These are phyloP conservation scores for Lepidium campestre DNA, from an alignment of 441 rosid genomes.

Conservation along the genomic window DNA sequence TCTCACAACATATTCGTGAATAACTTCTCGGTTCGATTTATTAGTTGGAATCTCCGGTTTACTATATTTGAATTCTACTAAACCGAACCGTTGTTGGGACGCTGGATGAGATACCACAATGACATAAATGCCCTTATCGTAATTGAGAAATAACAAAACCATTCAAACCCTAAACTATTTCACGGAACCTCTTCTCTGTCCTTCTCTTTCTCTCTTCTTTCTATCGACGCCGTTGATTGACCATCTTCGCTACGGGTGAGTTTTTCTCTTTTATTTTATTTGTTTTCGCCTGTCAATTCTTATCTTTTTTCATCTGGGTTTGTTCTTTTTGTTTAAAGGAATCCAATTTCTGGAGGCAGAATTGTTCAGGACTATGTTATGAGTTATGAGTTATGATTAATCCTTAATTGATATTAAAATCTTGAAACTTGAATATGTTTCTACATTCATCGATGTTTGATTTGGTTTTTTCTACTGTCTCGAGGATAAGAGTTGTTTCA, in stretches of 20 bases:
- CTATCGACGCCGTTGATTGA: constrained; percentile 12
- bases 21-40: not conserved
- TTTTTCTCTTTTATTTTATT: not conserved
- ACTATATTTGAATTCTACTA: not conserved
- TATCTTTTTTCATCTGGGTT: not conserved
- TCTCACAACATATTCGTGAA: constrained; percentile 16
- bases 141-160: constrained; percentile 4
- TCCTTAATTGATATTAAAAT: not conserved
- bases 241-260: constrained; percentile 15
- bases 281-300: not conserved
- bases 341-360: not conserved
- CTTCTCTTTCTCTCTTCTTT: not conserved
- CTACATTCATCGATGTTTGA: not conserved
- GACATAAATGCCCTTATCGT: constrained; percentile 10
- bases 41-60: not conserved
- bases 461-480: not conserved
- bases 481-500: not conserved
- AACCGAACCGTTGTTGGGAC: not conserved
- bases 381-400: not conserved
- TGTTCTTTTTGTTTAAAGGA: not conserved
- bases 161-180: constrained; percentile 19
- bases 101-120: not conserved
- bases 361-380: not conserved
- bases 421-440: not conserved
- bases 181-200: constrained; percentile 7